Evolutionary conservation across 2,329 filamentous ascomycete genomes (phyloP), one percentile per base, ranked within the genome.

Genomic region (Mycogone perniciosa): DNA sequence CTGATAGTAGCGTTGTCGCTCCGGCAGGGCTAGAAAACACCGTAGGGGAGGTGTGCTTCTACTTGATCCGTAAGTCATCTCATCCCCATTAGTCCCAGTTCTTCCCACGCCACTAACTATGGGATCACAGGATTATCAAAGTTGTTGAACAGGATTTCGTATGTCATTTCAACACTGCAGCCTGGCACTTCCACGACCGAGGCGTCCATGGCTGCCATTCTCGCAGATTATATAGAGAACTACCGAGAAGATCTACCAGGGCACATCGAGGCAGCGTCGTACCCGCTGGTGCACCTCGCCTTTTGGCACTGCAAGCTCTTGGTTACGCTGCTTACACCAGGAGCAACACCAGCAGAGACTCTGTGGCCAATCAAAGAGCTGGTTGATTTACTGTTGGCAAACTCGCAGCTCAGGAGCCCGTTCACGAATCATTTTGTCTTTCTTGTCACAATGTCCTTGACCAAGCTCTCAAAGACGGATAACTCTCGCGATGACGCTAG

Each of bases 261-360:
- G 9, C 73, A 75, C 40, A 70, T 84, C 29, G 79, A 80, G 26
- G 74, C 76, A 4, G 62, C 67, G 0, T 68, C 71, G 3, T 72
- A 77, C 44, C 79, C 80, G 4, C 62, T 85, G 31, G 72, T 88
- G 2, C 80, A 86, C 57, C 72, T 89, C 27, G 79, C 79, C 13
- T 88, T 86, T 66, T 87, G 85, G 79, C 84, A 88, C 63, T 76
- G 80, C 57, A 80, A 82, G 54, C 73, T 88, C 7, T 71, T 89
- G 13, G 74, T 81, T 7, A 80, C 82, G 46, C 73, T 87, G 2
- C 71, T 84, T 48, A 79, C 77, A 35, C 76, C 80, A 1, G 74
- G 73, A 8, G 72, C 77, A 1, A 76, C 78, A 38, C 73, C 80
- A 0, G 68, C 73, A 2, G 78, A 85, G 52, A 73, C 84, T 11